Conservation (phyloP, 148 eudicot genomes). For the Arbutus unedo region DNA sequence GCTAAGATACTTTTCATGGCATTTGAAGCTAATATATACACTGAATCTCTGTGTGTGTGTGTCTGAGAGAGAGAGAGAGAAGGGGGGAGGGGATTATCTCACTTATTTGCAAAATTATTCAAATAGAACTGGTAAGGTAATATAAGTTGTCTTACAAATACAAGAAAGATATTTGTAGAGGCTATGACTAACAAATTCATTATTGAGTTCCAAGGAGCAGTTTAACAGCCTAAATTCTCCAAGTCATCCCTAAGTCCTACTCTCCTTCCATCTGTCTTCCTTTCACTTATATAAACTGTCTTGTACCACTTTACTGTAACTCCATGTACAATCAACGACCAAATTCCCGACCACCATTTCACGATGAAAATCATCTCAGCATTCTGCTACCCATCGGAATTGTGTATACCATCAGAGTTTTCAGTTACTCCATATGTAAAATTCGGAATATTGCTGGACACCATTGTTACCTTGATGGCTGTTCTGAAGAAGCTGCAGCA, state of each 20-base stretch:
- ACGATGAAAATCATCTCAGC: constrained; percentile 1
- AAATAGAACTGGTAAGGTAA: background rate
- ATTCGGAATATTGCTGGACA: constrained; percentile 9
- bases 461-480: constrained; percentile 29
- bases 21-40: too few species aligned
- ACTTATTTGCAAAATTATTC: background rate
- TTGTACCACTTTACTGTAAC: constrained; percentile 1
- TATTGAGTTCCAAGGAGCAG: background rate
- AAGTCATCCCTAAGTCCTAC: constrained; percentile 8
- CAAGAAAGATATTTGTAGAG: constrained; percentile 6
- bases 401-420: background rate
- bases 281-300: background rate
- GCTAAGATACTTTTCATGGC: too few species aligned
- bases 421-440: constrained; percentile 8
- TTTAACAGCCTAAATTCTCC: constrained; percentile 3
- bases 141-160: constrained; percentile 4
- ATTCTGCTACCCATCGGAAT: background rate
- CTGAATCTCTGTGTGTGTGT: too few species aligned
- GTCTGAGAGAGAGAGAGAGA: constrained; percentile 1
- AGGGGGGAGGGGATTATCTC: too few species aligned
- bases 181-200: background rate
- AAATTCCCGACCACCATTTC: background rate
- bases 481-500: constrained; percentile 42
- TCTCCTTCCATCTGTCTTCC: constrained; percentile 8
- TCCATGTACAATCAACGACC: constrained; percentile 11